Base-by-base conservation (phyloP, 2,329 filamentous ascomycete genomes). In the Plenodomus lindquistii region DNA sequence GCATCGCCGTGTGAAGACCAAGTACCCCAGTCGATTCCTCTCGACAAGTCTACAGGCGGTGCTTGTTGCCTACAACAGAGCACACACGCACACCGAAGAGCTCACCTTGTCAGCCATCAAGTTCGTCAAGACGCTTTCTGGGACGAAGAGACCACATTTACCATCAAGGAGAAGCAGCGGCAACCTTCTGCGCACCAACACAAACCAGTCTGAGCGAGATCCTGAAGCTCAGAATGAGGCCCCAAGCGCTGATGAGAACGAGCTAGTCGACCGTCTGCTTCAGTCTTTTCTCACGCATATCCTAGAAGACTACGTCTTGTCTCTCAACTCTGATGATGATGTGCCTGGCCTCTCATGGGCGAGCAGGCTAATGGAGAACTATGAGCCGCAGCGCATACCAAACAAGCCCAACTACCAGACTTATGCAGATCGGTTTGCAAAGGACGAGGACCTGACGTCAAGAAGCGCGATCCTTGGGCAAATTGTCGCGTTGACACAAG, bases 221-320 rank as follows among this genome's bases (percentile, higher is more conserved):
- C 83, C 83, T 1, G 84, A 86, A 66, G 77, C 66, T 0, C 76
- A 81, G 50, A 67, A 63, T 11, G 76, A 77, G 15, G 61, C 73
- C 1, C 73, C 75, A 6, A 75, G 73, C 7, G 63, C 67, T 5
- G 77, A 79, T 29, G 88, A 92, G 67, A 75, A 75, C 2, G 80
- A 78, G 8, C 75, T 91, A 52, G 83, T 87, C 62, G 77, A 77
- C 29, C 83, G 81, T 48, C 75, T 93, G 15, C 73, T 93, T 19
- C 86, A 90, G 63, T 85, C 86, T 1, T 92, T 94, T 68, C 79
- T 90, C n/a, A 90, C 87, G 0, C 88, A 89, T 65, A 75, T 92
- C 16, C 73, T 92, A 10, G 88, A 92, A 66, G 82, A 86, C 38
- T 93, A 90, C 57, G 80, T 89, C 52, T 84, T 82, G n/a, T 74